Evolutionary conservation across 2,329 filamentous ascomycete genomes (phyloP).

Genomic region (Gliomastix tumulicola): DNA sequence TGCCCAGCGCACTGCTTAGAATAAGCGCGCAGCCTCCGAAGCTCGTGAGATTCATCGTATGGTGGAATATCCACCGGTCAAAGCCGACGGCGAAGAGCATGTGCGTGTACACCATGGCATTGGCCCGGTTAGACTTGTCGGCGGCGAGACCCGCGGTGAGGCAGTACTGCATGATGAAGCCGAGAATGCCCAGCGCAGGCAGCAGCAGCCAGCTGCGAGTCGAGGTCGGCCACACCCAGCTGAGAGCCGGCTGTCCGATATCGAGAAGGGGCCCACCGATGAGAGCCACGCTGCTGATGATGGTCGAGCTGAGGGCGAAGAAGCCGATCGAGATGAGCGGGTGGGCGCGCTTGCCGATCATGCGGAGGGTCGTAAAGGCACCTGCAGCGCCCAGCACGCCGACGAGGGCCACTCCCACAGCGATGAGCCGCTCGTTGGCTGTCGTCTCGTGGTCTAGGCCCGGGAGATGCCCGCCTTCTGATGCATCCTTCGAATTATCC

Average conservation of each 20-base stretch:
- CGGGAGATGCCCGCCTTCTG: conserved; percentile 13
- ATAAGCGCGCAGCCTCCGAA: conserved; percentile 44
- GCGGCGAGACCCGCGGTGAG: conserved; percentile 69
- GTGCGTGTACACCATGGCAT: conserved; percentile 51
- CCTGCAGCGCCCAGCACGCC: conserved; percentile 71
- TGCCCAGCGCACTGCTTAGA: conserved; percentile 44
- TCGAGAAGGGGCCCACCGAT: conserved; percentile 36
- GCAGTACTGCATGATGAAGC: conserved; percentile 83
- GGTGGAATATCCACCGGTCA: conserved; percentile 45
- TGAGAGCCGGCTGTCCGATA: conserved; percentile 37
- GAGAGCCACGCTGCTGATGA: conserved; percentile 60
- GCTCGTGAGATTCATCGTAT: conserved; percentile 41
- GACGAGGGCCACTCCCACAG: conserved; percentile 64
- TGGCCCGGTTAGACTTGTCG: conserved; percentile 56
- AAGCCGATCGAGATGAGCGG: conserved; percentile 82
- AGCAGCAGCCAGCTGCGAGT: conserved; percentile 59
- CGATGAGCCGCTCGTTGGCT: conserved; percentile 58
- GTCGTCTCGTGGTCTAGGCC: conserved; percentile 34
- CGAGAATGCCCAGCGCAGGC: conserved; percentile 61
- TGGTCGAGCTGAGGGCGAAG: conserved; percentile 63
- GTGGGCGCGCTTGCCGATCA: conserved; percentile 74
- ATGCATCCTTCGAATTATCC: conserved; percentile 3
- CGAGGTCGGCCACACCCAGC: conserved; percentile 31
- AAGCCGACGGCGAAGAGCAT: conserved; percentile 49
- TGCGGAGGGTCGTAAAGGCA: conserved; percentile 69